Percentiles rank a stretch among this genome's conserved stretches.
Evolutionary conservation across 1,139 yeast species (phyloP).

Genomic region (Pneumocystis oryctolagi): DNA sequence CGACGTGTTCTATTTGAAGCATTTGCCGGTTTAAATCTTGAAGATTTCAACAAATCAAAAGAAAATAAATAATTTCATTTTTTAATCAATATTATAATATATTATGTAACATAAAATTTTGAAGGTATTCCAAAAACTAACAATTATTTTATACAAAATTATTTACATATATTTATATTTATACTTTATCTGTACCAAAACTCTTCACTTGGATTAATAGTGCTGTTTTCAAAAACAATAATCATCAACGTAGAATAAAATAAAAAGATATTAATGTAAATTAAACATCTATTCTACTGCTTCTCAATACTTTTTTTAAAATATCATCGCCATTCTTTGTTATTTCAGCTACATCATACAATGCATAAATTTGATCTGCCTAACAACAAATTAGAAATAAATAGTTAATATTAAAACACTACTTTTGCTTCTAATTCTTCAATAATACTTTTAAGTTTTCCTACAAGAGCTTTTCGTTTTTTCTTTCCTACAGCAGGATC

Average conservation of each 20-base stretch:
- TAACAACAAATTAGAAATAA: background rate
- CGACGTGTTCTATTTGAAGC: slow-evolving; percentile 75
- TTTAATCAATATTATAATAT: background rate
- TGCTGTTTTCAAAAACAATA: background rate
- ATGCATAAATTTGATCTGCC: slow-evolving; percentile 23
- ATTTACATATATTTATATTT: background rate
- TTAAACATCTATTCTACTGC: background rate
- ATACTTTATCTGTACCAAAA: background rate
- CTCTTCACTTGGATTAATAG: background rate
- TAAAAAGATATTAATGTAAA: background rate
- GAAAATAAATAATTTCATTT: background rate
- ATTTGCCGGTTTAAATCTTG: slow-evolving; percentile 72
- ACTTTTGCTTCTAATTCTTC: slow-evolving; percentile 22
- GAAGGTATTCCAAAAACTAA: background rate
- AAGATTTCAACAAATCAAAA: background rate
- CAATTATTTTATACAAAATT: background rate
- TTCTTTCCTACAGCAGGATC: slow-evolving; percentile 20
- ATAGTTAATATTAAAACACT: background rate
- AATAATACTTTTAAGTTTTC: slow-evolving; percentile 16
- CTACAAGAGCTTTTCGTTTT: slow-evolving; percentile 19
- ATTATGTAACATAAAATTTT: background rate
- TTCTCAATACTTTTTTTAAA: background rate
- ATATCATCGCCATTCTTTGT: slow-evolving; percentile 2
- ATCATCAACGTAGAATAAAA: background rate
- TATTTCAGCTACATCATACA: slow-evolving; percentile 21